Conservation (phyloP, 176 grass and related monocot species). For the Oryza meridionalis region DNA sequence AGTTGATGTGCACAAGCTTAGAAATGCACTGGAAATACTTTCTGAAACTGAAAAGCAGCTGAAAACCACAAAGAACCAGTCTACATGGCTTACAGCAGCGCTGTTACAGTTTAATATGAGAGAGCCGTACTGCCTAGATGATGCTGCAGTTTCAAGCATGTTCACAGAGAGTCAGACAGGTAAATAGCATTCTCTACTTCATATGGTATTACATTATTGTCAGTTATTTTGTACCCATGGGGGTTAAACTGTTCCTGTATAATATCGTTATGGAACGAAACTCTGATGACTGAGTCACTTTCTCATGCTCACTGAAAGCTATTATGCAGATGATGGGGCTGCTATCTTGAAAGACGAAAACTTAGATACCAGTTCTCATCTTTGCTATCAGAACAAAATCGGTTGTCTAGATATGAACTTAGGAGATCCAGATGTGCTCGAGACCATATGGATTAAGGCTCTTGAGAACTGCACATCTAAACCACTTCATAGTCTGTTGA, state of each 20-base stretch:
- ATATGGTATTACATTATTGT: neutral
- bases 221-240: neutral
- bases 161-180: constrained; percentile 58
- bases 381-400: constrained; percentile 52
- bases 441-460: constrained; percentile 75
- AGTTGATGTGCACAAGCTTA: constrained; percentile 65
- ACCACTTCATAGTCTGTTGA: constrained; percentile 56
- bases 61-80: constrained; percentile 80
- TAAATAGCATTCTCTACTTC: constrained; percentile 10
- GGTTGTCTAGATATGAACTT: constrained; percentile 65
- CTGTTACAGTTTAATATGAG: constrained; percentile 90
- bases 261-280: constrained; percentile 8
- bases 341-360: constrained; percentile 57
- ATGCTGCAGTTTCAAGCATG: constrained; percentile 57
- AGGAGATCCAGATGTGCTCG: constrained; percentile 69
- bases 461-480: constrained; percentile 73
- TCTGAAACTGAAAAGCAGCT: constrained; percentile 96
- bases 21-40: constrained; percentile 91
- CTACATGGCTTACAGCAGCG: constrained; percentile 94
- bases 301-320: constrained; percentile 31
- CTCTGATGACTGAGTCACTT: neutral
- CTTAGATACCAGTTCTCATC: constrained; percentile 53
- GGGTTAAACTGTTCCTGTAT: neutral
- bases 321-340: constrained; percentile 61
- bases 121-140: constrained; percentile 58